Evolutionary conservation across 1,284 basidiomycete species (phyloP).

Genomic region (Microstroma glucosiphilum): DNA sequence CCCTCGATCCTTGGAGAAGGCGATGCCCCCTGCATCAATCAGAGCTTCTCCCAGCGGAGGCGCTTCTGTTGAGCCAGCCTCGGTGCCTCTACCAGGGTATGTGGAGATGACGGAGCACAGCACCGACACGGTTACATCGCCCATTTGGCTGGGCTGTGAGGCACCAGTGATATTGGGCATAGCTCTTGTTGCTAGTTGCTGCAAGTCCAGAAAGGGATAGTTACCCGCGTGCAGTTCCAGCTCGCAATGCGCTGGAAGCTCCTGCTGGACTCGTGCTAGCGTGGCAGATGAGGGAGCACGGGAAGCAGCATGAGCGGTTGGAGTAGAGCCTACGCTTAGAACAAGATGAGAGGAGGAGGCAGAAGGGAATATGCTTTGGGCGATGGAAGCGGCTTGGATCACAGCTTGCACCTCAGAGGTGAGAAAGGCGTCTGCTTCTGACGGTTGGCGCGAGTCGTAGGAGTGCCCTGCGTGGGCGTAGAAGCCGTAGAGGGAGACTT

Average conservation of each 20-base stretch:
- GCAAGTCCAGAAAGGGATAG: constrained; percentile 76
- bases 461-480: constrained; percentile 68
- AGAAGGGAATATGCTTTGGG: constrained; percentile 55
- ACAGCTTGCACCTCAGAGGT: constrained; percentile 68
- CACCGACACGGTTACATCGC: constrained; percentile 64
- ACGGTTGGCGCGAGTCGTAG: constrained; percentile 16
- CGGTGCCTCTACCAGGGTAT: constrained; percentile 58
- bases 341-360: constrained; percentile 55
- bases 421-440: constrained; percentile 61
- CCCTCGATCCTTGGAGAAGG: constrained; percentile 61
- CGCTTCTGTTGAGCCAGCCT: not conserved
- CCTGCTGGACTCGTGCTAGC: too few species aligned
- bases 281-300: constrained; percentile 45
- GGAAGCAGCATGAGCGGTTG: constrained; percentile 70
- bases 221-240: constrained; percentile 58
- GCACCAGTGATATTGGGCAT: constrained; percentile 11
- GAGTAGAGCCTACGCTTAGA: constrained; percentile 76
- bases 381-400: constrained; percentile 62
- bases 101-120: constrained; percentile 68
- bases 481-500: constrained; percentile 68
- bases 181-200: constrained; percentile 65
- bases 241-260: constrained; percentile 18
- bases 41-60: constrained; percentile 12
- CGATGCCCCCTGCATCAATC: constrained; percentile 11
- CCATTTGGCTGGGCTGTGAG: constrained; percentile 11